Evolutionary conservation across 495 filamentous ascomycete species (phyloP), one percentile per base, ranked within the genome.

Genomic region (Aspergillus egyptiacus): DNA sequence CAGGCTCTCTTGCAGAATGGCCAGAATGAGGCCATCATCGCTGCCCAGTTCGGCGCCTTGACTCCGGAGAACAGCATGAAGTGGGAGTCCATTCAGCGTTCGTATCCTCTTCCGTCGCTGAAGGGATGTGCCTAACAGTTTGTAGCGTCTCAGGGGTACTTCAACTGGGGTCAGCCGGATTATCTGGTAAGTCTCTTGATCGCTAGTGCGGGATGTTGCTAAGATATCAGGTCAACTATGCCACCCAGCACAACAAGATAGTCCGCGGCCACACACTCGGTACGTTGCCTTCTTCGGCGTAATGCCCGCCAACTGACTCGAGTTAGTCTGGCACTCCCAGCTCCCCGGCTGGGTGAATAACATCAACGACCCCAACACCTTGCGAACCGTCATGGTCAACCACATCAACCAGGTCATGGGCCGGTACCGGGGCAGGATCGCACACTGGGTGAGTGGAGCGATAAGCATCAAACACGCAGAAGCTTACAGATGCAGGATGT

Each of bases 61-160:
- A 77, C 73, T 8, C 72, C 74, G 0, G 76, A 78, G 65, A 79
- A 79, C 64, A 76, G 72, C 48, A 76, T 79, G 75, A 79, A 79
- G 58, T 78, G 72, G 74, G 75, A 77, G 45, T 50, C 63, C 19
- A 61, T 61, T 48, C 65, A 67, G 38, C 62, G 66, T 66, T 33
- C 50, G 66, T 59, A 19, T 15, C 23, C 31, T 39, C 15, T 0
- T 9, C 0, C 2, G 6, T 6, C 8, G 9, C 43, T 0, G 14
- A 38, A 14, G n/a, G 17, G 23, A 32, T 9, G 14, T 2, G 2
- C 2, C 50, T 67, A 46, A 50, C 43, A 57, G 27, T 22, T 50
- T 44, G 40, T 32, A 68, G 63, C 59, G 14, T 48, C 14, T 31
- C 66, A 59, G 37, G 72, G 70, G 6, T 55, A 52, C 15, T 79